Evolutionary conservation across 257 asterid species (phyloP).

Genomic region (Penstemon eatonii): DNA sequence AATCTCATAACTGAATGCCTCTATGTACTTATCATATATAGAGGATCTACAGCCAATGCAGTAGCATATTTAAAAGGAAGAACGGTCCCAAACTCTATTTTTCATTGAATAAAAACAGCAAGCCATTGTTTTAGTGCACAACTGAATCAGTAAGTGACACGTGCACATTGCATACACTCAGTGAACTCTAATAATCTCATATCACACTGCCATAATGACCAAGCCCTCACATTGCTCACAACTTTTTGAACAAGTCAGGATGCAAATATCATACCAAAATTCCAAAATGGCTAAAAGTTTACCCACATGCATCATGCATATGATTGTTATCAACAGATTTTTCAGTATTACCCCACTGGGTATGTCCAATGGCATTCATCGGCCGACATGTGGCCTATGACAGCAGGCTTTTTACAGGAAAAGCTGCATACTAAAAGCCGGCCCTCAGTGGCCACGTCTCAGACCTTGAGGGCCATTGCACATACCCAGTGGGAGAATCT

Average conservation of each 20-base stretch:
- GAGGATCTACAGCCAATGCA: not conserved
- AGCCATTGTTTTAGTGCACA: not conserved
- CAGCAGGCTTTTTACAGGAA: no score
- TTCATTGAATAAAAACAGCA: not conserved
- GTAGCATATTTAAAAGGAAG: not conserved
- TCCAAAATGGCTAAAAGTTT: not conserved
- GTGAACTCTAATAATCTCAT: not conserved
- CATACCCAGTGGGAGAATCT: no score
- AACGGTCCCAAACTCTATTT: not conserved
- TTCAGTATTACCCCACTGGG: no score
- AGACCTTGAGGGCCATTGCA: no score
- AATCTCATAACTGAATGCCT: not conserved
- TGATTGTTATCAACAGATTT: no score
- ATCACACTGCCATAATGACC: not conserved
- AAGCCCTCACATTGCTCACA: not conserved
- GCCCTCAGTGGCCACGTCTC: no score
- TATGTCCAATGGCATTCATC: no score
- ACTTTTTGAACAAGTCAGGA: no score
- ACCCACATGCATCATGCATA: not conserved
- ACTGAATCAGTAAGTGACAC: not conserved
- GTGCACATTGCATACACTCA: not conserved
- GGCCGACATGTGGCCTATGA: no score
- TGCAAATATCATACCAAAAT: not conserved
- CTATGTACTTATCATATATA: not conserved
- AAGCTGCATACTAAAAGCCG: no score